Evolutionary conservation across 495 filamentous ascomycete species (phyloP).

Genomic region (Clohesyomyces aquaticus): DNA sequence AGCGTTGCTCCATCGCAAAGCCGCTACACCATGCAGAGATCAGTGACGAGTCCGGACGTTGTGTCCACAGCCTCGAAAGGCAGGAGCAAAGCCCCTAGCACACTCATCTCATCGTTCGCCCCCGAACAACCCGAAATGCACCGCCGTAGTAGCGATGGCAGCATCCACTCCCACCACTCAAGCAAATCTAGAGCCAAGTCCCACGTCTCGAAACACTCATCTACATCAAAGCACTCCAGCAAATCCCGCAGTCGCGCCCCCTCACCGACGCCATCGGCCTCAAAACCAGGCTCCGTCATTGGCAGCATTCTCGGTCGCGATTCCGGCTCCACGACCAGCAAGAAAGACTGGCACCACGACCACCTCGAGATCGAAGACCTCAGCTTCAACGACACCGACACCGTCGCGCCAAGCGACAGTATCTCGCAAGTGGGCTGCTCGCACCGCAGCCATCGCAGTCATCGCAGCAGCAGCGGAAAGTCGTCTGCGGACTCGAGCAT

Average conservation of each 20-base stretch:
- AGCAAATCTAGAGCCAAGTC: conserved; percentile 37
- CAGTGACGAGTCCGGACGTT: conserved; percentile 33
- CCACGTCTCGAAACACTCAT: conserved; percentile 24
- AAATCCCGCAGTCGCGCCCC: conserved; percentile 32
- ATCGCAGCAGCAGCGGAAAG: conserved; percentile 14
- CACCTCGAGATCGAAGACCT: conserved; percentile 33
- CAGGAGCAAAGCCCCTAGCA: conserved; percentile 22
- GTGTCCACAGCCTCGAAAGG: conserved; percentile 30
- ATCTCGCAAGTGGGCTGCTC: conserved; percentile 44
- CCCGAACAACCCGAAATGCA: conserved; percentile 23
- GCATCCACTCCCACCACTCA: conserved; percentile 40
- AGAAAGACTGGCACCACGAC: conserved; percentile 25
- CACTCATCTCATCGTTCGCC: conserved; percentile 37
- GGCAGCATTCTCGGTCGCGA: conserved; percentile 36
- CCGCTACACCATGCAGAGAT: conserved; percentile 29
- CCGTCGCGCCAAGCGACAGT: conserved; percentile 47
- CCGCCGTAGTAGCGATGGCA: conserved; percentile 40
- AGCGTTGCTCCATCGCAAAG: conserved; percentile 35
- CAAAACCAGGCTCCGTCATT: conserved; percentile 27
- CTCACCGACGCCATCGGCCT: conserved; percentile 16
- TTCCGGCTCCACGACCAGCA: conserved; percentile 9
- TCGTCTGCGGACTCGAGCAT: conserved; percentile 8
- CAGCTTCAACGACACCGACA: conserved; percentile 41
- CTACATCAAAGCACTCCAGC: conserved; percentile 24
- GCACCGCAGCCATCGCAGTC: conserved; percentile 30